Percentiles rank a stretch among this genome's conserved stretches.
Conservation (phyloP, 169 alveolate species). For the Plasmodium coatneyi region DNA sequence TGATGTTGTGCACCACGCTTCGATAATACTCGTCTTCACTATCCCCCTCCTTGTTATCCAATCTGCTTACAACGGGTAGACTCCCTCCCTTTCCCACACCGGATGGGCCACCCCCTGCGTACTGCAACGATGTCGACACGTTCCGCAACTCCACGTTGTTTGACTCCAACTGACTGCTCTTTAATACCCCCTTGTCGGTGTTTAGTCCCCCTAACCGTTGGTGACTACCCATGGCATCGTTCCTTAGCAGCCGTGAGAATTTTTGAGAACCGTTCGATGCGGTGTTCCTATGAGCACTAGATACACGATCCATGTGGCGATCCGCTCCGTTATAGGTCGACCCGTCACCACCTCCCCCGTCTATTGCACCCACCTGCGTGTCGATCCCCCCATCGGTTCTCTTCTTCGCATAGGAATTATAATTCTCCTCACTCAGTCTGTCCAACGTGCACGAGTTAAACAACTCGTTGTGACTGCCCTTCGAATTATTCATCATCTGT, state of each 20-base stretch:
- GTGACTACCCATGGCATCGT: neutral
- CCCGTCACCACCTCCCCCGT: neutral
- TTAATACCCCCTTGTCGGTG: neutral
- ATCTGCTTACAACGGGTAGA: neutral
- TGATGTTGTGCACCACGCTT: slow-evolving; percentile 31
- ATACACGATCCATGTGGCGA: neutral
- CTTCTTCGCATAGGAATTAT: slow-evolving; percentile 22
- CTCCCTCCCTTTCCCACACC: neutral
- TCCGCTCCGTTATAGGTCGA: neutral
- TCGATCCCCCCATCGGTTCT: neutral
- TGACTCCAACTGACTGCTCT: neutral
- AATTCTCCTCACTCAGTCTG: slow-evolving; percentile 42
- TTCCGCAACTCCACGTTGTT: neutral
- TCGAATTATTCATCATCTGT: slow-evolving; percentile 18
- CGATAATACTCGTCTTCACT: slow-evolving; percentile 16
- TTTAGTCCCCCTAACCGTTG: neutral
- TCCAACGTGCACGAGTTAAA: slow-evolving; percentile 19
- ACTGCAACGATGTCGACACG: neutral
- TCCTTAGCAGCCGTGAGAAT: neutral
- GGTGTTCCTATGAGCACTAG: neutral
- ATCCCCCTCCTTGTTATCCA: slow-evolving; percentile 5
- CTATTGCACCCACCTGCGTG: neutral
- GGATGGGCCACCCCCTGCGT: neutral
- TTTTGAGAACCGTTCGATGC: neutral
- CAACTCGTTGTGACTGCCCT: slow-evolving; percentile 19